Evolutionary conservation across 306 rosid species (phyloP), one percentile per base, ranked within the genome.

Genomic region (Prunus campanulata): DNA sequence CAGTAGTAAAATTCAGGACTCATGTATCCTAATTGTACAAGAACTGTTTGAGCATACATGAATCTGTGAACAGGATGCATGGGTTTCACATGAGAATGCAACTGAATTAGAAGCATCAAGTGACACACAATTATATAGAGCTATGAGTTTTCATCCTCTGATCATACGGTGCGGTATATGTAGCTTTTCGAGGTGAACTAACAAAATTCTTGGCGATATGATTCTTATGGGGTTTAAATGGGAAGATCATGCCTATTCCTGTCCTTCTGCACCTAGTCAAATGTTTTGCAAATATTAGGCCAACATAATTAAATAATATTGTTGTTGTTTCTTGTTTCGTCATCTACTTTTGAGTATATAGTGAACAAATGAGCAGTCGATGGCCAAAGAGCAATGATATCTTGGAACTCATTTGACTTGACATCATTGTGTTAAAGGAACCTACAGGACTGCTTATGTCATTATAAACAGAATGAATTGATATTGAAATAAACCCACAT

Each of bases 41-140:
- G 59, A 66, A 54, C 25, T 61, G 55, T 57, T 77, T 70, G n/a
- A 71, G 72, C 47, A 75, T 61, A 32, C 30, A 30, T 71, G 49
- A 12, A 42, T 71, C 66, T 66, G 42, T 77, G 77, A 54, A 66
- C 74, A 70, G 70, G 79, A 68, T 72, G 78, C 64, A 68, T 77
- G 78, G 74, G 29, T 54, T 56, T 73, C 54, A 64, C 67, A 70
- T 73, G 77, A 81, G 74, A 78, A 70, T 80, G 25, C 82, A 74
- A 82, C 68, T 74, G 44, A 71, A 62, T 69, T 77, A 71, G 74
- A 71, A 48, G 82, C 78, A 80, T 71, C 71, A 66, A 29, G 35
- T 74, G 47, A 48, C 78, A 78, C 79, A 74, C 65, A 62, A 12
- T 22, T 32, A 47, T 60, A 59, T 62, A 56, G 76, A 72, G 76